phyloP scores from a whole-genome alignment of 139 green algal species.

The Nannochloris sp. region DNA sequence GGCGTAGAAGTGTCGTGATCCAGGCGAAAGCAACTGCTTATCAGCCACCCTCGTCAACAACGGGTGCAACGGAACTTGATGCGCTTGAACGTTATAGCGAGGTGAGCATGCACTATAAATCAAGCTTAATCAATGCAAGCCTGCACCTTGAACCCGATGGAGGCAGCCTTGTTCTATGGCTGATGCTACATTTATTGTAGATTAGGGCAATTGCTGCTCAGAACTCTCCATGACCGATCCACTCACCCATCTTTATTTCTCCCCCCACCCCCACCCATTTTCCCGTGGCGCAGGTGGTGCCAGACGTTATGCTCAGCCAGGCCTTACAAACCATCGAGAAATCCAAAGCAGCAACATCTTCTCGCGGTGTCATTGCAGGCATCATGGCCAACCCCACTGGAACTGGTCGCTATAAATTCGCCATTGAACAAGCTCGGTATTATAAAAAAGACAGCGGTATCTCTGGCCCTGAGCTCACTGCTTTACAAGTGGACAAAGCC shows the following conservation, averaged over 20 bases:
- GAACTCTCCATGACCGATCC: background rate
- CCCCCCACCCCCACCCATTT: background rate
- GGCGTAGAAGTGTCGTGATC: too few species aligned
- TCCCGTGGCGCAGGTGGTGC: slow-evolving; percentile 25
- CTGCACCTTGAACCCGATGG: background rate
- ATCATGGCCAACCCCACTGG: slow-evolving; percentile 28
- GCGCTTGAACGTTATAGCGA: slow-evolving; percentile 24
- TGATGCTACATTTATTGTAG: background rate
- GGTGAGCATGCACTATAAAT: slow-evolving; percentile 14
- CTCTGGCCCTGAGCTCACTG: background rate
- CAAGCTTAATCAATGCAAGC: background rate
- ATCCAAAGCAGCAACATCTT: slow-evolving; percentile 53
- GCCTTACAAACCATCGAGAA: slow-evolving; percentile 26
- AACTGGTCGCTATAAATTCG: slow-evolving; percentile 32
- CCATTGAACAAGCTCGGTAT: slow-evolving; percentile 54
- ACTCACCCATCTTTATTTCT: background rate
- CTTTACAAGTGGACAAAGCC: slow-evolving; percentile 55
- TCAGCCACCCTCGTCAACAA: slow-evolving; percentile 4
- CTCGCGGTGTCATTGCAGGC: slow-evolving; percentile 32
- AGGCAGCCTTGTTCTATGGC: too few species aligned
- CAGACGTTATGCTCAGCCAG: slow-evolving; percentile 51
- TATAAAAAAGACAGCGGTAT: slow-evolving; percentile 45
- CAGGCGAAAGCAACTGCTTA: too few species aligned
- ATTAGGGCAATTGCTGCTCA: background rate
- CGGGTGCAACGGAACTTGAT: slow-evolving; percentile 45